Evolutionary conservation across 768 basidiomycete species (phyloP).

Genomic region (Rhodotorula toruloides): DNA sequence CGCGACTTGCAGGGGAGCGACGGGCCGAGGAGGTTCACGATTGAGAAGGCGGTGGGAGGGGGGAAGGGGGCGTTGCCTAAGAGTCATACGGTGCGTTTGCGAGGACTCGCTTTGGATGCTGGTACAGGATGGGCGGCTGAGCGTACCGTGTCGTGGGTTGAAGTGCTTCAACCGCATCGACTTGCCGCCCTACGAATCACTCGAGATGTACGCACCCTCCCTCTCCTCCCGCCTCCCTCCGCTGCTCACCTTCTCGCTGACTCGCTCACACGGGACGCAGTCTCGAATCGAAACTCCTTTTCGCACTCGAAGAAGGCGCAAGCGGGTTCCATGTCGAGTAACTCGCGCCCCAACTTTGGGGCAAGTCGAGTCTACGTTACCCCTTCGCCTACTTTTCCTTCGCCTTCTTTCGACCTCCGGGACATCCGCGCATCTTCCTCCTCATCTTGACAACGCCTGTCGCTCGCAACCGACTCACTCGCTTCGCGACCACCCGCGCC

Average conservation of each 20-base stretch:
- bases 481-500: no score
- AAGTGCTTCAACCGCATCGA: slow-evolving; percentile 92
- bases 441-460: no score
- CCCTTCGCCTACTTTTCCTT: no score
- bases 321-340: neutral
- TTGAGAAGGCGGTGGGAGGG: slow-evolving; percentile 92
- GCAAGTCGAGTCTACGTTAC: no score
- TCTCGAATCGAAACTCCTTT: neutral
- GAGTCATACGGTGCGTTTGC: slow-evolving; percentile 62
- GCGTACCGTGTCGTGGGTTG: neutral
- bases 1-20: slow-evolving; percentile 97
- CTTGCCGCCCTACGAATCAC: slow-evolving; percentile 78
- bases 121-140: neutral
- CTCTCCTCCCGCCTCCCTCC: slow-evolving; percentile 15
- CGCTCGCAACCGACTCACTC: no score
- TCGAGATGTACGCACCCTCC: slow-evolving; percentile 8
- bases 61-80: slow-evolving; percentile 74
- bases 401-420: no score
- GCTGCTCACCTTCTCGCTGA: neutral
- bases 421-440: no score
- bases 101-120: neutral
- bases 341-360: no score
- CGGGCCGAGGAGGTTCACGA: slow-evolving; percentile 91
- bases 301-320: neutral
- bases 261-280: neutral